These are phyloP conservation scores for Cladosporium sp. DNA, from an alignment of 2,329 filamentous ascomycete species.

Conservation along the genomic window DNA sequence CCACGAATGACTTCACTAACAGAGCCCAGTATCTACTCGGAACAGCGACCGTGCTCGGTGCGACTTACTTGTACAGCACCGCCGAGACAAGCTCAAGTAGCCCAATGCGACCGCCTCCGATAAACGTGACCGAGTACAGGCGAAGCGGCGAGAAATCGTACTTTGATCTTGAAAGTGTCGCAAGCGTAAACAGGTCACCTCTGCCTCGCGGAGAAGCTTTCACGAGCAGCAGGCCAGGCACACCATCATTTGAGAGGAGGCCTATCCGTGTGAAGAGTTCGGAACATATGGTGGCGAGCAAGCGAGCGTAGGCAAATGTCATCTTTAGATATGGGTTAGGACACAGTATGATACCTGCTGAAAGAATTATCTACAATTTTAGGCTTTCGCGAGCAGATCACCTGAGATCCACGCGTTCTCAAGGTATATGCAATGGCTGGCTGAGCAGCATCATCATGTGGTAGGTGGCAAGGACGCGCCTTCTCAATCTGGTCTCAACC, in stretches of 20 bases:
- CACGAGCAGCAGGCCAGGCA: conserved; percentile 46
- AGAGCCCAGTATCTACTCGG: conserved; percentile 70
- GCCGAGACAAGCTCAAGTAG: not conserved
- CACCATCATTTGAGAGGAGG: conserved; percentile 32
- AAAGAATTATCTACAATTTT: not conserved
- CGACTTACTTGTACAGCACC: conserved; percentile 77
- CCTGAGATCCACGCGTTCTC: too few species aligned
- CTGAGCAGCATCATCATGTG: not conserved
- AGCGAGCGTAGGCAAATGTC: not conserved
- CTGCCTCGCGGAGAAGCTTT: conserved; percentile 44
- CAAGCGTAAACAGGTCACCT: conserved; percentile 45
- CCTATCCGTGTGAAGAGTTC: conserved; percentile 33
- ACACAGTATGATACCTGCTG: not conserved
- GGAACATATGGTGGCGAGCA: conserved; percentile 13
- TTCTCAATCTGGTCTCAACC: conserved; percentile 1
- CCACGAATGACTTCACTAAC: not conserved
- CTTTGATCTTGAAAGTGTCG: conserved; percentile 41
- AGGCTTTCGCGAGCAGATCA: not conserved
- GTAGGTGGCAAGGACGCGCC: not conserved
- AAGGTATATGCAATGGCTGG: not conserved
- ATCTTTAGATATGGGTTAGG: not conserved
- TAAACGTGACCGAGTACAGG: conserved; percentile 63
- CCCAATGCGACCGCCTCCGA: conserved; percentile 58
- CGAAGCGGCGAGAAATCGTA: conserved; percentile 56
- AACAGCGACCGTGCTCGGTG: conserved; percentile 70